A percentile compares a stretch with the other conserved stretches of the same genome.
Evolutionary conservation across 2,329 filamentous ascomycete species (phyloP).

Genomic region (Clonostachys rosea): DNA sequence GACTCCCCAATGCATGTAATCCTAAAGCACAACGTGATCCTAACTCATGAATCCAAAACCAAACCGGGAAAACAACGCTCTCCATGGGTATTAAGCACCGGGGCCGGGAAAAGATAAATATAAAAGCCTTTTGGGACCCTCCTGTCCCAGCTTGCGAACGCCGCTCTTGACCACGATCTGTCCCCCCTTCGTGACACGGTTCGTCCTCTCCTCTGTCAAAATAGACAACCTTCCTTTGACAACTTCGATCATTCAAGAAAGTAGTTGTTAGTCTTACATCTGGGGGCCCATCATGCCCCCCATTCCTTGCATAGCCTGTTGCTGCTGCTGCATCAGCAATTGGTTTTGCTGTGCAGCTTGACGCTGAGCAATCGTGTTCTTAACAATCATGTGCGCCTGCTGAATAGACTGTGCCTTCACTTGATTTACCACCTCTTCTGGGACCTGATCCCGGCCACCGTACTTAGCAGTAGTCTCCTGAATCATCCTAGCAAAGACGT

Average conservation of each 20-base stretch:
- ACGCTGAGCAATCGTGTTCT: conserved; percentile 22
- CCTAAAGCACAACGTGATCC: no score
- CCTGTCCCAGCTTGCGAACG: no score
- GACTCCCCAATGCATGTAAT: no score
- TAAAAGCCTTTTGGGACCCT: background rate
- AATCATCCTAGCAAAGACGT: conserved; percentile 34
- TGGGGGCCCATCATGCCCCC: conserved; percentile 48
- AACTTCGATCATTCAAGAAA: no score
- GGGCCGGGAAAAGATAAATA: background rate
- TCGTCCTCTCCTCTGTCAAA: no score
- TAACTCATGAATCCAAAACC: background rate
- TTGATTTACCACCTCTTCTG: conserved; percentile 34
- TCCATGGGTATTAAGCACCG: background rate
- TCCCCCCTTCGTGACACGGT: no score
- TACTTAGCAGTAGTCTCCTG: conserved; percentile 22
- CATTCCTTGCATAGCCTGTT: conserved; percentile 43
- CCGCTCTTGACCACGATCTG: no score
- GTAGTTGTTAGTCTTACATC: conserved; percentile 25
- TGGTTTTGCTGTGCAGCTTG: conserved; percentile 24
- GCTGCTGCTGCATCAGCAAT: conserved; percentile 22
- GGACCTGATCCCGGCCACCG: conserved; percentile 37
- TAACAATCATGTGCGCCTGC: conserved; percentile 29
- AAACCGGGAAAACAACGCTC: conserved; percentile 3
- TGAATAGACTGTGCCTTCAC: conserved; percentile 35
- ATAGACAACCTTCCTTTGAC: no score